Percentiles rank a stretch among this genome's conserved stretches.
Evolutionary conservation across 129 eudicot species (phyloP).

Genomic region (Tagetes erecta): DNA sequence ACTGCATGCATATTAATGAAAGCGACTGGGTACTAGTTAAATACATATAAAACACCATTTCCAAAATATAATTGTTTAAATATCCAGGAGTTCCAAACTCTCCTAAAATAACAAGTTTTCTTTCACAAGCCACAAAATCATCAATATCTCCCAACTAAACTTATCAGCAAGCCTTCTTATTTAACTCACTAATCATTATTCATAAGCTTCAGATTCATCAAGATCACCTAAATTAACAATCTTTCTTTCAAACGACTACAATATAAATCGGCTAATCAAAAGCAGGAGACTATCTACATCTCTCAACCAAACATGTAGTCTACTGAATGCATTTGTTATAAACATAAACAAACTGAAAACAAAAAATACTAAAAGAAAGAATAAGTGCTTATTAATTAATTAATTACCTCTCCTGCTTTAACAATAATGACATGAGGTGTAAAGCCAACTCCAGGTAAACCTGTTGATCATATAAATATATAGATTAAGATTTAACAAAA

Average conservation of each 20-base stretch:
- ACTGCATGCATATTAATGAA: not conserved
- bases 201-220: not conserved
- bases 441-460: constrained; percentile 77
- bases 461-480: constrained; percentile 38
- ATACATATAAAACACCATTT: constrained; percentile 3
- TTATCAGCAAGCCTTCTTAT: too few species aligned
- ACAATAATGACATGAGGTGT: constrained; percentile 89
- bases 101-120: too few species aligned
- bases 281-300: not conserved
- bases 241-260: not conserved
- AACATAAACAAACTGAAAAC: too few species aligned
- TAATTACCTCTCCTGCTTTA: constrained; percentile 73
- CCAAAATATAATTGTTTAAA: not conserved
- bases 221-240: not conserved
- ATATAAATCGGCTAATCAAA: not conserved
- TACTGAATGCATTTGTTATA: not conserved
- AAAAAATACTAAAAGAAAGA: too few species aligned
- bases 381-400: too few species aligned
- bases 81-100: too few species aligned
- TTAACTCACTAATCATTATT: too few species aligned
- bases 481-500: not conserved
- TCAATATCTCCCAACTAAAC: not conserved
- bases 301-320: not conserved
- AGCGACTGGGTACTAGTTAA: constrained; percentile 3
- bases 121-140: not conserved